phyloP scores from a whole-genome alignment of 2,329 filamentous ascomycete species.

The Calonectria henricotiae region DNA sequence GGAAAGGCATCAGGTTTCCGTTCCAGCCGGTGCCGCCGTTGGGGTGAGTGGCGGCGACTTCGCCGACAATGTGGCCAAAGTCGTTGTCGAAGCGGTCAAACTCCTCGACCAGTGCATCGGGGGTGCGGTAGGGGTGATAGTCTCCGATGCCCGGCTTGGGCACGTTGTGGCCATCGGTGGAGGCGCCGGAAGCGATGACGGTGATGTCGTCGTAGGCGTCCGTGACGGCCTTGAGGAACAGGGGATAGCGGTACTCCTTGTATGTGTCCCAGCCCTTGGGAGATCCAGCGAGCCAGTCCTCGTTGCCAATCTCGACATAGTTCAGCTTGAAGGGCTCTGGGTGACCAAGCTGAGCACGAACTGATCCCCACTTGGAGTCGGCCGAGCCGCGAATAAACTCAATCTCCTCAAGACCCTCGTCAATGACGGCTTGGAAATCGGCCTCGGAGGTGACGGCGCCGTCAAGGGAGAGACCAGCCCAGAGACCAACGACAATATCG shows the following conservation, averaged over 20 bases:
- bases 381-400: constrained; percentile 74
- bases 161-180: constrained; percentile 59
- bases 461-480: constrained; percentile 71
- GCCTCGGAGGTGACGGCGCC: constrained; percentile 67
- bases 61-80: constrained; percentile 62
- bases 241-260: constrained; percentile 71
- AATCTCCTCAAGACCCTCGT: constrained; percentile 75
- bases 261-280: constrained; percentile 65
- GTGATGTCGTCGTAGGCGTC: constrained; percentile 72
- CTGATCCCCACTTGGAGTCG: constrained; percentile 70
- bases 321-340: constrained; percentile 74
- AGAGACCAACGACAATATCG: constrained; percentile 73
- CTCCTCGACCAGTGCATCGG: constrained; percentile 66
- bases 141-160: constrained; percentile 66
- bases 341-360: constrained; percentile 74
- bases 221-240: constrained; percentile 74
- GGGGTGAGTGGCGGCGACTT: constrained; percentile 68
- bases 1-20: constrained; percentile 64
- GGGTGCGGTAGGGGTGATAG: constrained; percentile 69
- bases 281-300: constrained; percentile 74
- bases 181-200: constrained; percentile 68
- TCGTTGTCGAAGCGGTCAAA: constrained; percentile 72
- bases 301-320: constrained; percentile 79
- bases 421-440: constrained; percentile 71
- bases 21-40: constrained; percentile 68